Base-by-base conservation (phyloP, 2,329 filamentous ascomycete genomes). In the Annulohypoxylon truncatum region DNA sequence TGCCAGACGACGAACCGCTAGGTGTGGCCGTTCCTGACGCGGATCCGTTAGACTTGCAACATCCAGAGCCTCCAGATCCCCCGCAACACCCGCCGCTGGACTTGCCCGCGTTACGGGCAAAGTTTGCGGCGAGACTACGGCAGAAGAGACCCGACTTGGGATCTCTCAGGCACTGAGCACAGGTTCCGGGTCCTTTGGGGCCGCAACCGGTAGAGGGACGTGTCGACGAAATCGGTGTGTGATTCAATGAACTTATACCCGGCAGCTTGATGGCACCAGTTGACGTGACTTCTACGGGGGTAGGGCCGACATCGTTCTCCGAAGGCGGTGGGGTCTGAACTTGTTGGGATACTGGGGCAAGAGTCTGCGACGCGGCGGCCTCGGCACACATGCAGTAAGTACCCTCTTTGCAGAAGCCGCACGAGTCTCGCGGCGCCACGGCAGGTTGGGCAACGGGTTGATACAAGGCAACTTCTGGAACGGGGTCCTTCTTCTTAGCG, bases 321-420 rank as follows among this genome's bases (percentile, higher is more conserved):
- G 85, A 87, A 1, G 85, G 84, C 5, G 87, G 86, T 9, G 86
- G 86, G 2, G 86, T 89, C 66, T 85, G 83, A 28, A 81, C 83
- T 77, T 86, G 85, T 67, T 82, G 82, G 55, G 81, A 76, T 24
- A 80, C 78, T 26, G 76, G 74, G 6, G 81, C 79, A 5, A 82
- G 77, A 1, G 79, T 77, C 40, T 82, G 80, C 12, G 80, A 75
- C 1, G 75, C 73, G 31, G 77, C 74, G 29, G 76, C 70, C 69
- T 94, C 92, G 22, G 92, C 92, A 77, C 92, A 96, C 70, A 94
- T 89, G 75, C 92, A 96, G 72, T 92, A 92, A 0, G 90, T 94
- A 3, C 91, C 92, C 64, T 94, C 91, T 67, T 90, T 88, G 79
- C 92, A 96, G 80, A 96, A 96, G 5, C 92, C 92, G 76, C 92